A percentile compares a stretch with the other conserved stretches of the same genome.
phyloP scores from a whole-genome alignment of 139 green algal genomes.

The Chlamydomonas sp. region DNA sequence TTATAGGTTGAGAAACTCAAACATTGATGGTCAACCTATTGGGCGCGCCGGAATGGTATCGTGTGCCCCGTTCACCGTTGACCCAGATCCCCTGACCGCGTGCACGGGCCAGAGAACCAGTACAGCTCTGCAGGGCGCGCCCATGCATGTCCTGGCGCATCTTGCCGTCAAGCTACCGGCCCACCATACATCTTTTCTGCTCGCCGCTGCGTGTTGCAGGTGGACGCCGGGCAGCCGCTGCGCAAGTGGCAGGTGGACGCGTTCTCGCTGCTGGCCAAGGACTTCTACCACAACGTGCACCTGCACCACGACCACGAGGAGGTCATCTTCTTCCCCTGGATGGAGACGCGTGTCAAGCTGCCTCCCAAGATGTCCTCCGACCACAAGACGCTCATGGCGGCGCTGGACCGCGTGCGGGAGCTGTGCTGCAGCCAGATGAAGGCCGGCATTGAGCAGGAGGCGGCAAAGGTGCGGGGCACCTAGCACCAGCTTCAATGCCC shows the following conservation, averaged over 20 bases:
- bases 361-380: slow-evolving; percentile 18
- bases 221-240: background rate
- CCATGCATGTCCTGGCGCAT: background rate
- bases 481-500: no score
- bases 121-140: no score
- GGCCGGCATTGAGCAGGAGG: background rate
- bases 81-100: no score
- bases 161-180: background rate
- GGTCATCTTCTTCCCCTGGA: slow-evolving; percentile 12
- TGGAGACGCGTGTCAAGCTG: background rate
- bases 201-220: background rate
- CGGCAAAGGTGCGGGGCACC: background rate
- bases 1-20: no score
- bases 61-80: no score
- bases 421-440: background rate
- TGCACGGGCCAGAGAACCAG: no score
- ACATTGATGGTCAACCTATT: no score
- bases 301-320: slow-evolving; percentile 16
- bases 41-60: no score
- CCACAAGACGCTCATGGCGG: background rate
- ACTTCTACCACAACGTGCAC: background rate
- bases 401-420: background rate
- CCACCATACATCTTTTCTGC: background rate
- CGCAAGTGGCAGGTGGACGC: slow-evolving; percentile 7
- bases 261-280: background rate